Percentiles rank a stretch among this genome's conserved stretches.
Conservation (phyloP, 805 yeast species). For the Hanseniaspora osmophila region DNA sequence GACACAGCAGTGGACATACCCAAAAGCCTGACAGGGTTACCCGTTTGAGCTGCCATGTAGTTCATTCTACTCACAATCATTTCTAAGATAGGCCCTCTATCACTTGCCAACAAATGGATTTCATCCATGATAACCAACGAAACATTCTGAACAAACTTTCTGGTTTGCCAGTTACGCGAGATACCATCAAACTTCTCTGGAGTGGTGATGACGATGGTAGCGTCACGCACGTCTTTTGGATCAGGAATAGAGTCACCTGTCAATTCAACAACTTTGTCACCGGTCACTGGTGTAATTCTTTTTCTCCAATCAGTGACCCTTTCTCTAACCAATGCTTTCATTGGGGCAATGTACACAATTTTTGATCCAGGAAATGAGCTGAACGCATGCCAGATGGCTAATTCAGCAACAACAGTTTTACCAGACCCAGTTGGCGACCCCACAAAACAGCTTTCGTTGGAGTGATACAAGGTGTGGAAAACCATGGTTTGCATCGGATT, state of each 20-base stretch:
- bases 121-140: conserved; percentile 86
- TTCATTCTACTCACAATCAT: conserved; percentile 85
- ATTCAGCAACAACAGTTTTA: conserved; percentile 90
- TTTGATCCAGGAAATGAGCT: conserved; percentile 68
- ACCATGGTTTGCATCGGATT: conserved; percentile 98
- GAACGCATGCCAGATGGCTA: conserved; percentile 95
- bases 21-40: conserved; percentile 79
- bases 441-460: conserved; percentile 67
- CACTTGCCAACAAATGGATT: conserved; percentile 91
- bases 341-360: conserved; percentile 83
- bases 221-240: conserved; percentile 59
- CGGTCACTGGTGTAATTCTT: conserved; percentile 78
- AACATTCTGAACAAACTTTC: conserved; percentile 74
- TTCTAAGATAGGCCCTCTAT: conserved; percentile 93
- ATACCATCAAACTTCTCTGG: conserved; percentile 98
- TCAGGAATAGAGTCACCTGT: conserved; percentile 94
- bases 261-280: conserved; percentile 73
- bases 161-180: conserved; percentile 76
- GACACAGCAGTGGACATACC: conserved; percentile 93
- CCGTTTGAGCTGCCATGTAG: conserved; percentile 39
- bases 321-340: conserved; percentile 91
- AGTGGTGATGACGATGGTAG: conserved; percentile 84
- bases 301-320: conserved; percentile 81
- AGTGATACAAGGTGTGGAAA: conserved; percentile 75
- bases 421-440: conserved; percentile 99